Conservation (phyloP, 352 stramenopile species). For the Achlya hypogyna region DNA sequence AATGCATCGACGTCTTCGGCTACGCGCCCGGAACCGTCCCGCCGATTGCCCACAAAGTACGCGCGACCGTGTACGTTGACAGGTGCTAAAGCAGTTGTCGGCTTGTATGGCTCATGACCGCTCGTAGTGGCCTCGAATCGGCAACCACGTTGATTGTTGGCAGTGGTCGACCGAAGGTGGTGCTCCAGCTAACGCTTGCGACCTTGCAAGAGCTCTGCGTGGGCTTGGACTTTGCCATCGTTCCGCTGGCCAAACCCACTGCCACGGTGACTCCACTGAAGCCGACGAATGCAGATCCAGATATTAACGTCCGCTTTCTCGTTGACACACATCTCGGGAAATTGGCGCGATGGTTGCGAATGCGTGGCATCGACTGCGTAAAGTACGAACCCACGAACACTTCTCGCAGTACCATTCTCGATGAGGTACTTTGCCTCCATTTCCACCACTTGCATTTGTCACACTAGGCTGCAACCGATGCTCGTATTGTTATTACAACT, state of each 20-base stretch:
- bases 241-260: neutral
- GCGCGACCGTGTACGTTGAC: neutral
- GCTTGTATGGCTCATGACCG: neutral
- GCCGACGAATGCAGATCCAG: neutral
- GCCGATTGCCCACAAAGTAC: neutral
- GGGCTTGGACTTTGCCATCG: neutral
- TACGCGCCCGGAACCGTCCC: neutral
- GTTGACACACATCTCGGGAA: neutral
- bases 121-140: neutral
- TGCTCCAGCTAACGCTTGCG: neutral
- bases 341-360: slow-evolving; percentile 3
- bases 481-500: slow-evolving; percentile 3
- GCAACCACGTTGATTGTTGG: neutral
- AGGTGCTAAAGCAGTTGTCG: neutral
- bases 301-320: neutral
- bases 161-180: neutral
- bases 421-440: too few species aligned
- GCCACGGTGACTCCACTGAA: too few species aligned
- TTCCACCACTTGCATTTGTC: too few species aligned
- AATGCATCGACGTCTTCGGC: slow-evolving; percentile 2
- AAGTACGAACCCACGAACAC: too few species aligned
- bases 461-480: neutral
- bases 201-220: neutral
- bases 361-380: slow-evolving; percentile 5
- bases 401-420: too few species aligned